These are phyloP conservation scores for Glycine soja DNA, from an alignment of 306 rosid genomes.

Conservation along the genomic window DNA sequence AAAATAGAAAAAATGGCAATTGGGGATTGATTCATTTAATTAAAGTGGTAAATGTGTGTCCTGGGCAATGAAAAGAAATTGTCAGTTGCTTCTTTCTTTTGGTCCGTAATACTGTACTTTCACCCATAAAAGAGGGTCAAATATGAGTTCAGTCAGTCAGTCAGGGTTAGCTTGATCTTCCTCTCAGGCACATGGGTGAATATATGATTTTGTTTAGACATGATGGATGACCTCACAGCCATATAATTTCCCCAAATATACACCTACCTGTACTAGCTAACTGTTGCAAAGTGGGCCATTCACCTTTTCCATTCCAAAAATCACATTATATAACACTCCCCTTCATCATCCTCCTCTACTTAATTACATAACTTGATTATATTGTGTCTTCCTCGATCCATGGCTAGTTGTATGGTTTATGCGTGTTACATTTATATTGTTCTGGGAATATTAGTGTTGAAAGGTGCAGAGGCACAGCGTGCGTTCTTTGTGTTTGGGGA, in stretches of 20 bases:
- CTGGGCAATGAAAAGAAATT: conserved; percentile 9
- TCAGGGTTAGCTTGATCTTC: neutral
- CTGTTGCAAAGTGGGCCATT: conserved; percentile 36
- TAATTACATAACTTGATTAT: neutral
- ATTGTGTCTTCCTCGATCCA: no score
- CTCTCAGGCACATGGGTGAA: neutral
- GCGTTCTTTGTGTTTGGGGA: conserved; percentile 89
- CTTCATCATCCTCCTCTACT: neutral
- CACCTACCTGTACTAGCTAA: conserved; percentile 5
- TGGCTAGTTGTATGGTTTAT: conserved; percentile 42
- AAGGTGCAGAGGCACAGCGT: conserved; percentile 62
- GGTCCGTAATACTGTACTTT: conserved; percentile 3
- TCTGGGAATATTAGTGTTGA: conserved; percentile 37
- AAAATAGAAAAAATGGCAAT: neutral
- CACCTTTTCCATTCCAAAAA: conserved; percentile 12
- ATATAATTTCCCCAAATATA: neutral
- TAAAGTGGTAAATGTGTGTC: conserved; percentile 25
- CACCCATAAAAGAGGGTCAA: neutral
- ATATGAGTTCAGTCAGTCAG: neutral
- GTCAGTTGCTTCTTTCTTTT: neutral
- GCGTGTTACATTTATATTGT: conserved; percentile 26
- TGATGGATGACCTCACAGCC: no score
- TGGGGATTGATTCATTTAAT: conserved; percentile 5
- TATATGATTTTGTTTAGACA: no score
- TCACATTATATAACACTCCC: conserved; percentile 29